Evolutionary conservation across 306 rosid species (phyloP), one percentile per base, ranked within the genome.

Genomic region (Acacia melanoxylon): DNA sequence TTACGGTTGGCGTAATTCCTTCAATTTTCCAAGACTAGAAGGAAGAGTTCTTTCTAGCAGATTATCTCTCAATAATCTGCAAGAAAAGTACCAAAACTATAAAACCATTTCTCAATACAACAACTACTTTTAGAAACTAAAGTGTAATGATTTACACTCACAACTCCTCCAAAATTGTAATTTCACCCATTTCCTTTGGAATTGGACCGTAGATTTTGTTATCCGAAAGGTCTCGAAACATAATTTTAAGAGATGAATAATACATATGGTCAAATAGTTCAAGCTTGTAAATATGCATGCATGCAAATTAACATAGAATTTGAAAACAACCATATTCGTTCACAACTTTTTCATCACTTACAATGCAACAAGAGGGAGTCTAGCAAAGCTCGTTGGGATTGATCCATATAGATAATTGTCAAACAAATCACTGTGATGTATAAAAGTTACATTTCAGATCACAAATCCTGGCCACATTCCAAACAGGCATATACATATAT

Each of bases 161-260:
- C 94, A 91, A 62, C 1, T 14, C 9, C 72, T 66, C 65, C 27
- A 91, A 91, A 22, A 83, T 70, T 35, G 74, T 61, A 59, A 91
- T 86, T 41, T 84, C 61, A 5, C 89, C 91, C 16, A 87, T 87
- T 78, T 84, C 89, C 3, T 7, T 8, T 5, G 94, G 92, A 83
- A 91, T 89, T 9, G 78, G 4, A 37, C 91, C 94, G 46, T 44
- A 76, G 4, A 89, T 25, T 5, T 63, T 86, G 72, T 91, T 91
- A 35, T 84, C 91, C 69, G 40, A 5, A 78, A 89, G 81, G 72
- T 87, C 54, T 44, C 91, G 49, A 37, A 68, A 10, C 27, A 68
- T 9, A 37, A 68, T n/a, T n/a, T n/a, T n/a, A n/a, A n/a, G n/a
- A n/a, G n/a, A n/a, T n/a, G n/a, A n/a, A n/a, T n/a, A n/a, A n/a